A percentile compares a stretch with the other conserved stretches of the same genome.
These are phyloP conservation scores for Cryptococcus jaspeensis DNA, from an alignment of 1,284 basidiomycete genomes.

Conservation along the genomic window DNA sequence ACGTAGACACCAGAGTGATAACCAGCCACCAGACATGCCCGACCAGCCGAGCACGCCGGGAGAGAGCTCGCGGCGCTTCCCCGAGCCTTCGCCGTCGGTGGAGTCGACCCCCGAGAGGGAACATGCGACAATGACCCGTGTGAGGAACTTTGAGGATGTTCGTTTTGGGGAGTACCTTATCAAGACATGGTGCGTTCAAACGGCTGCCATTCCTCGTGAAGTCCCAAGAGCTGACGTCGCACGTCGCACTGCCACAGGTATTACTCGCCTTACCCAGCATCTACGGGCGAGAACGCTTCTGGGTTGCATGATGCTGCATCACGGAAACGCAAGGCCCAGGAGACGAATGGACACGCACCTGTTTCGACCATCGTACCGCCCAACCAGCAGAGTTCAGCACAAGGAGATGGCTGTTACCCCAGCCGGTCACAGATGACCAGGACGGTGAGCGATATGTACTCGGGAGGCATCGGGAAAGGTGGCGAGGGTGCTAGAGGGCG, in stretches of 20 bases:
- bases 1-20: background rate
- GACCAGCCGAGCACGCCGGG: background rate
- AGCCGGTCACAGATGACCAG: conserved; percentile 6
- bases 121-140: conserved; percentile 42
- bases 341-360: background rate
- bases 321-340: conserved; percentile 5
- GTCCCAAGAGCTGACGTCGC: background rate
- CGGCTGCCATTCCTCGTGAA: background rate
- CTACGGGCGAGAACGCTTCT: conserved; percentile 31
- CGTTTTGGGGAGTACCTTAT: conserved; percentile 48
- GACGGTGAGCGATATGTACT: conserved; percentile 68
- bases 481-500: conserved; percentile 44
- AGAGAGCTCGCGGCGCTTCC: background rate
- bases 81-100: conserved; percentile 15
- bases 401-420: background rate
- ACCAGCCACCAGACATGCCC: background rate
- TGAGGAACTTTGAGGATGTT: conserved; percentile 51
- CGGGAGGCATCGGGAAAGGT: conserved; percentile 62
- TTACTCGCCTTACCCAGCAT: conserved; percentile 80
- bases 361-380: no score
- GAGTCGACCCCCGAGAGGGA: conserved; percentile 42
- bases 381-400: no score
- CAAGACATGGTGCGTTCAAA: conserved; percentile 46
- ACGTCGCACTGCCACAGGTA: conserved; percentile 59
- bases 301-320: background rate